Evolutionary conservation across 495 filamentous ascomycete species (phyloP).

Genomic region (Penicillium malachiteum): DNA sequence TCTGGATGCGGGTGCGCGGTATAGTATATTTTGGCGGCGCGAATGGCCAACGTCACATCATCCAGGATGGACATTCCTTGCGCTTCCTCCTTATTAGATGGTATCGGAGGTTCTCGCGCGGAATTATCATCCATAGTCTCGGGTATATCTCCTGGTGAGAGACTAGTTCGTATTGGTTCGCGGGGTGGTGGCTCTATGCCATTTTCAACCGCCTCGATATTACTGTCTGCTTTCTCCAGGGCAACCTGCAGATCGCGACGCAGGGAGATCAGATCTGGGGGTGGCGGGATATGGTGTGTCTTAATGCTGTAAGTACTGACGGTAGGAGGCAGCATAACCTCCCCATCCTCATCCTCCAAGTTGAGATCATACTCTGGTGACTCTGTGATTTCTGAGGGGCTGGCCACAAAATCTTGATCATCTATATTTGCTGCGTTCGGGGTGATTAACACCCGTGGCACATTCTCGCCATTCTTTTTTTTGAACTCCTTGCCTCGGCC

Average conservation of each 20-base stretch:
- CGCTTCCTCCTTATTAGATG: constrained; percentile 74
- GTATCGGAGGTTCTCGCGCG: constrained; percentile 26
- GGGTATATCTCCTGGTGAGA: constrained; percentile 32
- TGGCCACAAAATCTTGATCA: constrained; percentile 45
- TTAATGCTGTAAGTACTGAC: constrained; percentile 93
- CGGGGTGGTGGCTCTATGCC: constrained; percentile 31
- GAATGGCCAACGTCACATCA: constrained; percentile 87
- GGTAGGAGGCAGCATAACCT: constrained; percentile 86
- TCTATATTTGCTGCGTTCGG: constrained; percentile 42
- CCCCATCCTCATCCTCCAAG: constrained; percentile 59
- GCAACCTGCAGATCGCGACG: constrained; percentile 70
- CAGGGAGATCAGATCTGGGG: constrained; percentile 76
- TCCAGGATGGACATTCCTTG: constrained; percentile 91
- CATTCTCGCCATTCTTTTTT: constrained; percentile 46
- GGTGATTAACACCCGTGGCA: constrained; percentile 42
- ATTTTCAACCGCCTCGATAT: constrained; percentile 53
- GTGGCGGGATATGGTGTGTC: constrained; percentile 80
- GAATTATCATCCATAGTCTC: constrained; percentile 38
- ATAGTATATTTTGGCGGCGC: constrained; percentile 93
- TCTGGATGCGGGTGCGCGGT: constrained; percentile 80
- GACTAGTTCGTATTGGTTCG: constrained; percentile 32
- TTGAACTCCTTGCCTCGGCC: constrained; percentile 75
- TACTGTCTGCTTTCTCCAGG: constrained; percentile 65
- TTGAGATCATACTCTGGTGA: constrained; percentile 50
- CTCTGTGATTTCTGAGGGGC: constrained; percentile 49